A percentile compares a stretch with the other conserved stretches of the same genome.
These are phyloP conservation scores for Discostella pseudostelligera DNA, from an alignment of 108 stramenopile genomes.

Conservation along the genomic window DNA sequence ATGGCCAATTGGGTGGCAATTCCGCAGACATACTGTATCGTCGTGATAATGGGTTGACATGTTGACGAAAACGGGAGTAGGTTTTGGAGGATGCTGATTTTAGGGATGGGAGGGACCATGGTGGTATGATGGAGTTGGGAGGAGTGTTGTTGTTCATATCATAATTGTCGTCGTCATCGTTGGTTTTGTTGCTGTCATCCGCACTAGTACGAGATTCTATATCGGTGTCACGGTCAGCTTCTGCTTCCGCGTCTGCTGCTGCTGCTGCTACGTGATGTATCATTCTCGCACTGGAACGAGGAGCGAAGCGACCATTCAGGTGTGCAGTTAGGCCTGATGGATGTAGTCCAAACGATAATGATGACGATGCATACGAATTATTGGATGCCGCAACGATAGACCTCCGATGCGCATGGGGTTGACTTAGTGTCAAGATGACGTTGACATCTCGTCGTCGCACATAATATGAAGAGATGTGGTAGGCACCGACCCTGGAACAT, in stretches of 20 bases:
- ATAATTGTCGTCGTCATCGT: background rate
- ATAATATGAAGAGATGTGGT: too few species aligned
- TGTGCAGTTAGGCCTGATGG: background rate
- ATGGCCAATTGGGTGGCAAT: conserved; percentile 69
- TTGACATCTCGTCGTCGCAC: too few species aligned
- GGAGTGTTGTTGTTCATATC: background rate
- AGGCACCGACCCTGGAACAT: too few species aligned
- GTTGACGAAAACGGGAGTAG: conserved; percentile 74
- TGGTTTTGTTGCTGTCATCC: background rate
- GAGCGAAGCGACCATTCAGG: background rate
- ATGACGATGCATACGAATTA: background rate
- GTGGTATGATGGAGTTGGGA: conserved; percentile 27
- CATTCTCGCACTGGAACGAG: background rate
- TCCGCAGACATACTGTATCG: conserved; percentile 64
- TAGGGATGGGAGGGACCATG: conserved; percentile 28
- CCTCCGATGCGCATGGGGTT: too few species aligned
- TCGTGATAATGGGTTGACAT: conserved; percentile 83
- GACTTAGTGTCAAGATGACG: too few species aligned
- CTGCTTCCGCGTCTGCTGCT: too few species aligned
- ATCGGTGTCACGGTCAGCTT: too few species aligned
- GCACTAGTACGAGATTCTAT: too few species aligned
- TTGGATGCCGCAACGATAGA: too few species aligned
- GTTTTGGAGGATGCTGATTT: conserved; percentile 26
- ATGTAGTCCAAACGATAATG: background rate
- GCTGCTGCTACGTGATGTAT: background rate